phyloP scores from a whole-genome alignment of 2,329 filamentous ascomycete genomes.

The Botrytis elliptica region DNA sequence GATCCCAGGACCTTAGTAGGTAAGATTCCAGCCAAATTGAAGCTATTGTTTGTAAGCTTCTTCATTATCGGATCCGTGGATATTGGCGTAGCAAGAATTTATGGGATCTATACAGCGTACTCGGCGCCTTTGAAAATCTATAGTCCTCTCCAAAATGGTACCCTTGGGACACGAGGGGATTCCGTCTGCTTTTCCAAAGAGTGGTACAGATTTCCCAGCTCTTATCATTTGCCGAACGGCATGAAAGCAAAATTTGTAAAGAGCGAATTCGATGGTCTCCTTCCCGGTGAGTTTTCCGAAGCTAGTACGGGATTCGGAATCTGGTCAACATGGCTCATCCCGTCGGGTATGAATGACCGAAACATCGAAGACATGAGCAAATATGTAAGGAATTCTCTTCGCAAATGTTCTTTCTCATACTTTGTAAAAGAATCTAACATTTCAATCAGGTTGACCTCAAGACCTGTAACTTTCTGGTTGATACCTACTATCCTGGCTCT shows the following conservation, averaged over 20 bases:
- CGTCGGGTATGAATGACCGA: slow-evolving; percentile 84
- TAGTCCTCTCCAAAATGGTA: slow-evolving; percentile 57
- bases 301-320: slow-evolving; percentile 64
- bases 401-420: background rate
- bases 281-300: slow-evolving; percentile 88
- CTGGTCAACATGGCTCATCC: slow-evolving; percentile 76
- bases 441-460: slow-evolving; percentile 59
- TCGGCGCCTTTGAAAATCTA: slow-evolving; percentile 75
- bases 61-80: slow-evolving; percentile 64
- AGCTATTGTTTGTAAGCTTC: slow-evolving; percentile 60
- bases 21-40: slow-evolving; percentile 72
- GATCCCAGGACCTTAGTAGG: slow-evolving; percentile 65
- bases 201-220: slow-evolving; percentile 96
- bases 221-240: slow-evolving; percentile 81
- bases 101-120: slow-evolving; percentile 79
- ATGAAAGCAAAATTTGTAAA: slow-evolving; percentile 87
- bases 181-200: slow-evolving; percentile 90
- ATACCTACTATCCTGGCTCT: slow-evolving; percentile 72
- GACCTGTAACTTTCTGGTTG: slow-evolving; percentile 80
- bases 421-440: background rate
- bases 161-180: slow-evolving; percentile 59
- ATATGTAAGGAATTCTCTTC: slow-evolving; percentile 58
- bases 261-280: slow-evolving; percentile 82
- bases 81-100: slow-evolving; percentile 67
- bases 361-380: slow-evolving; percentile 86